Conservation (phyloP, 306 rosid species). For the Casuarina glauca region DNA sequence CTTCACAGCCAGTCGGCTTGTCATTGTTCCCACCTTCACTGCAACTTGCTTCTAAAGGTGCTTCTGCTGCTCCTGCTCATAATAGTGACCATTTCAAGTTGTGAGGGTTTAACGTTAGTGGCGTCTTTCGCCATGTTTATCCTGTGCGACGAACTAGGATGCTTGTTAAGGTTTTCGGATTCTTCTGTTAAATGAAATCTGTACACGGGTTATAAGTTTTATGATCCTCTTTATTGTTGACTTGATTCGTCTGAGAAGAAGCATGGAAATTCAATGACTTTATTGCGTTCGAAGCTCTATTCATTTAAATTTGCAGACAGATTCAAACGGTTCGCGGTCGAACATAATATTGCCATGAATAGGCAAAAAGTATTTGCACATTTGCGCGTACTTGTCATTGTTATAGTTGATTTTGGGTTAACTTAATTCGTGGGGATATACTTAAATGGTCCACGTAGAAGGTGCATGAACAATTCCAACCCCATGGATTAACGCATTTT, state of each 20-base stretch:
- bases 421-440: too few species aligned
- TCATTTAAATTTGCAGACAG: too few species aligned
- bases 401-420: too few species aligned
- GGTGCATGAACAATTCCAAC: too few species aligned
- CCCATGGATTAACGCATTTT: too few species aligned
- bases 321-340: too few species aligned
- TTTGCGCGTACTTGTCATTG: too few species aligned
- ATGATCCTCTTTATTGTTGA: background rate
- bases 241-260: background rate
- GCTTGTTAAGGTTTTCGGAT: background rate
- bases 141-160: background rate
- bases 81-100: constrained; percentile 5
- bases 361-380: too few species aligned
- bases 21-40: constrained; percentile 11
- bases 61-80: constrained; percentile 6
- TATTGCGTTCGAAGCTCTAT: background rate
- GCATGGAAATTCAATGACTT: background rate
- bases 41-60: constrained; percentile 17
- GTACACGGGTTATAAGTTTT: background rate
- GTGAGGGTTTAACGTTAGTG: constrained; percentile 1
- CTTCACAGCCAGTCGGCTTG: constrained; percentile 14
- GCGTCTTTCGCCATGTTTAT: background rate
- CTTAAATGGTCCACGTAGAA: too few species aligned
- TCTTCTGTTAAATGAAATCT: background rate
- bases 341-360: too few species aligned